Conservation (phyloP, 352 stramenopile species). For the Thraustochytrium sp. region DNA sequence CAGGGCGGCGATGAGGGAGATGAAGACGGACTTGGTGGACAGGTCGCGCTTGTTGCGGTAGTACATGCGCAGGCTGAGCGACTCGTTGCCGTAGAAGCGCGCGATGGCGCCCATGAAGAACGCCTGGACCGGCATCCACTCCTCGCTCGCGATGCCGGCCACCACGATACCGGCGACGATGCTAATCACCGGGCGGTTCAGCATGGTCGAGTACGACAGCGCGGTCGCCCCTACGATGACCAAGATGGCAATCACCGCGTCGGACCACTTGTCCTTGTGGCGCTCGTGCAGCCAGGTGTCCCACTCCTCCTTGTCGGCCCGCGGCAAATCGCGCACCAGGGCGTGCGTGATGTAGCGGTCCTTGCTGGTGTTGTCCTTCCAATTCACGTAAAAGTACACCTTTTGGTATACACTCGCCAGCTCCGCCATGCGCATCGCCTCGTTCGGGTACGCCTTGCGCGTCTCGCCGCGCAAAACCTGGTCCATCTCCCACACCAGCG, state of each 20-base stretch:
- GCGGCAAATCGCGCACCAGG: neutral
- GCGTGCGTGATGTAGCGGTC: neutral
- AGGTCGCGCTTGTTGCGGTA: neutral
- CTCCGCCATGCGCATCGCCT: neutral
- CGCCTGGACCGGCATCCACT: constrained; percentile 7
- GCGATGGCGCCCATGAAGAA: neutral
- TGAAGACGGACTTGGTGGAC: constrained; percentile 28
- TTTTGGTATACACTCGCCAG: neutral
- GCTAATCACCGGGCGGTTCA: neutral
- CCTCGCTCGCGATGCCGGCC: constrained; percentile 22
- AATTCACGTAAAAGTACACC: neutral
- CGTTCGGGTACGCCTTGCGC: neutral
- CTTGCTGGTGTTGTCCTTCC: neutral
- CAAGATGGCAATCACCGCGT: neutral
- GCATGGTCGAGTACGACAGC: neutral
- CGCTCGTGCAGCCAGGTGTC: neutral
- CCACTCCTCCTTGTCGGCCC: neutral
- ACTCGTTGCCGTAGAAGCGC: constrained; percentile 31
- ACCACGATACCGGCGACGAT: constrained; percentile 25
- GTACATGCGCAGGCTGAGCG: constrained; percentile 30
- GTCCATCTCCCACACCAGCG: neutral
- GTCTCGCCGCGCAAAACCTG: neutral
- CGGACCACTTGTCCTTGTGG: neutral
- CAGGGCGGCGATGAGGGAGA: neutral
- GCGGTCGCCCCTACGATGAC: neutral